Base-by-base conservation (phyloP, 805 yeast species). In the Candida tallmaniae region DNA sequence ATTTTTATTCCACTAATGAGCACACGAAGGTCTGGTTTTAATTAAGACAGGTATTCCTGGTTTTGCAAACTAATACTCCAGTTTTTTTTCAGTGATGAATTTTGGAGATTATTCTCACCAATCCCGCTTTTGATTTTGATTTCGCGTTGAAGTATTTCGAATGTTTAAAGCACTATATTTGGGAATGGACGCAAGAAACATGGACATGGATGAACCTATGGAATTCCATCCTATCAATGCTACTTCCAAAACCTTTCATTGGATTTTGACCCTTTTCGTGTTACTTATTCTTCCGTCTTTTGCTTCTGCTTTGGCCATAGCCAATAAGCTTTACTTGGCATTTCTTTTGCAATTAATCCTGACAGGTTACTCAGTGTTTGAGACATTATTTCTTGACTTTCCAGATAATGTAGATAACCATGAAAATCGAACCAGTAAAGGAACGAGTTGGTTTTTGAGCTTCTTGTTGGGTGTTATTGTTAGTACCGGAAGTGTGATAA, bases 381-480 rank as follows among this genome's bases (percentile, higher is more conserved):
- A 83, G 39, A 73, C 76, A 2, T 29, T 78, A 2, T 56, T 80
- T 32, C 60, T 82, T 7, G 60, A 74, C 30, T 83, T 80, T 48
- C 80, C 83, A 1, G 90, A 83, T 50, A 54, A 54, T 30, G 64
- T 65, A 23, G 68, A 73, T 34, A 80, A 79, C 25, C 76, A 78
- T 36, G 90, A 83, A 50, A 82, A 80, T 52, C 58, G 73, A 37
- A 77, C 86, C 1, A 75, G 83, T 9, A 65, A 75, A 35, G 86
- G 85, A 0, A 75, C 87, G 0, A 75, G 77, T n/a, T 75, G 83
- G 80, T 72, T 76, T 43, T 59, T 81, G 32, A 52, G 73, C 17
- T 50, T 74, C 17, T 58, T 74, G 27, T 62, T 73, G 29, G 69
- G 70, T 3, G 40, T 58, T 4, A 64, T 76, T 1, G 59, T 80